Percentiles rank a stretch among this genome's conserved stretches.
Conservation (phyloP, 805 yeast genomes). For the Candida khao-thaluensis region DNA sequence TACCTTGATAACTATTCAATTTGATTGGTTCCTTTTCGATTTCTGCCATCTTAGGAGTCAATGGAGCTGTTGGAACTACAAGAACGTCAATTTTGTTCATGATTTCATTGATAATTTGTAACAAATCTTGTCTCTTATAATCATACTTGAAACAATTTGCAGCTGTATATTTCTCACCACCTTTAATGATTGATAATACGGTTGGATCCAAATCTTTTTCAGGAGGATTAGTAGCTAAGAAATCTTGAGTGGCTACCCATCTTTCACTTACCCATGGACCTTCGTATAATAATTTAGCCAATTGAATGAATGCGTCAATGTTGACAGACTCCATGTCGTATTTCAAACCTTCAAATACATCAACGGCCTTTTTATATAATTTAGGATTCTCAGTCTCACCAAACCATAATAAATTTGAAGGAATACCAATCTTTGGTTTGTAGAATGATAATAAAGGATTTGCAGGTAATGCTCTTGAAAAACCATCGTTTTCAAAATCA, state of each 20-base stretch:
- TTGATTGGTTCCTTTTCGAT: constrained; percentile 74
- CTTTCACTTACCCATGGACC: constrained; percentile 99
- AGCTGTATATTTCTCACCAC: constrained; percentile 78
- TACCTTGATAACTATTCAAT: constrained; percentile 89
- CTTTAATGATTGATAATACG: constrained; percentile 69
- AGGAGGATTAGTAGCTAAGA: constrained; percentile 70
- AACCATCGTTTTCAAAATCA: constrained; percentile 71
- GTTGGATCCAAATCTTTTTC: constrained; percentile 75
- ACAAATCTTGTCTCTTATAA: constrained; percentile 78
- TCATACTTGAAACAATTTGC: constrained; percentile 83
- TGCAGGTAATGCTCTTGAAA: constrained; percentile 71
- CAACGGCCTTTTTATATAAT: constrained; percentile 62
- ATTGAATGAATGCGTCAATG: constrained; percentile 70
- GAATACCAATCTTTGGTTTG: constrained; percentile 72
- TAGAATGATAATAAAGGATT: constrained; percentile 61
- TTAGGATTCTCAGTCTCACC: constrained; percentile 78
- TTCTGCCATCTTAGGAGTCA: constrained; percentile 78
- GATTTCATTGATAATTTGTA: constrained; percentile 58
- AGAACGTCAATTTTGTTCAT: constrained; percentile 68
- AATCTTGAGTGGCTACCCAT: constrained; percentile 76
- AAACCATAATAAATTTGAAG: constrained; percentile 70
- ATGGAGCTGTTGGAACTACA: constrained; percentile 91
- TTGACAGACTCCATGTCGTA: constrained; percentile 57
- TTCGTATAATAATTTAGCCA: constrained; percentile 87
- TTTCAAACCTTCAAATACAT: constrained; percentile 29